Conservation (phyloP, 164 flowering plant species). For the Platanus orientalis region DNA sequence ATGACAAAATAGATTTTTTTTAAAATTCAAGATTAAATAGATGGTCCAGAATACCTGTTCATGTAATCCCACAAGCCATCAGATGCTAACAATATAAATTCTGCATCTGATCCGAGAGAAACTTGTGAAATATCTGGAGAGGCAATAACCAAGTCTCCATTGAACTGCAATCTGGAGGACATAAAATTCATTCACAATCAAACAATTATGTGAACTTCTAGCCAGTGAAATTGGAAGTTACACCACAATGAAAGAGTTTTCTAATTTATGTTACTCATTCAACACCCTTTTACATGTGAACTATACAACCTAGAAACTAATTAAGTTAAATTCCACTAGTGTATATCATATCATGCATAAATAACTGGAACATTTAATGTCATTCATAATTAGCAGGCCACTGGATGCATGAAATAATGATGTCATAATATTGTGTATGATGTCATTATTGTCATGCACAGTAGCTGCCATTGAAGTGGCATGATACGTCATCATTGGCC, state of each 20-base stretch:
- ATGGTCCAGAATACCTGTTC: constrained; percentile 49
- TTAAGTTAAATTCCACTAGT: too few relatives aligned
- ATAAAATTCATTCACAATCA: constrained; percentile 1
- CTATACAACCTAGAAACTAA: neutral
- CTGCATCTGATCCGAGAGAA: constrained; percentile 69
- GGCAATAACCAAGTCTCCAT: constrained; percentile 69
- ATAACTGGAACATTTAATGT: neutral
- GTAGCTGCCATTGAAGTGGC: neutral
- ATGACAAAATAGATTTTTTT: neutral
- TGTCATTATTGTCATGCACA: neutral
- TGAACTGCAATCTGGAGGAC: constrained; percentile 57
- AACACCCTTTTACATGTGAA: neutral
- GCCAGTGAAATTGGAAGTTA: neutral
- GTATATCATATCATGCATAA: neutral
- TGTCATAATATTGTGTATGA: neutral
- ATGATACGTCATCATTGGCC: neutral
- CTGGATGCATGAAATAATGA: neutral
- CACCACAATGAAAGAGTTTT: neutral
- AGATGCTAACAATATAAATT: constrained; percentile 78
- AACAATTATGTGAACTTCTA: constrained; percentile 6
- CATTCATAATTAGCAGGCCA: neutral
- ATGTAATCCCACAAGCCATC: constrained; percentile 99
- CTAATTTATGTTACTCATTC: neutral
- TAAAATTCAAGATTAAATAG: neutral
- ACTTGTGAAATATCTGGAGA: constrained; percentile 68